A percentile compares a stretch with the other conserved stretches of the same genome.
phyloP scores from a whole-genome alignment of 2,329 filamentous ascomycete species.

The Lecanicillium sp. region DNA sequence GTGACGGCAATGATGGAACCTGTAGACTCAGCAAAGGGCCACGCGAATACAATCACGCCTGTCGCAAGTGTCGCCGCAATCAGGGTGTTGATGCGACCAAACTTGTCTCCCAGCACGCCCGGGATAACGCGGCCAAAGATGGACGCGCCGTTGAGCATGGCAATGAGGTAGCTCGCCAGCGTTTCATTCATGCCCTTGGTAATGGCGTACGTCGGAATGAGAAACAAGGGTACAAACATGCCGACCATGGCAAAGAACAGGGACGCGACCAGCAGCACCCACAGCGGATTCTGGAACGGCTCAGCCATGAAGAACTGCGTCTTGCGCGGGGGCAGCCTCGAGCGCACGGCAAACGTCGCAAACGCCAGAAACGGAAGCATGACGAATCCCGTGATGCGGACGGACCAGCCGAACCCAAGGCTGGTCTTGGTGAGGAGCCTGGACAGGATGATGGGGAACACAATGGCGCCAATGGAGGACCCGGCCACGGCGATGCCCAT shows the following conservation, averaged over 20 bases:
- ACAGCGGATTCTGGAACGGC: slow-evolving; percentile 13
- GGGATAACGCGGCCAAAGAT: slow-evolving; percentile 71
- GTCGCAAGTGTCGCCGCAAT: slow-evolving; percentile 37
- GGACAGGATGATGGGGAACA: slow-evolving; percentile 46
- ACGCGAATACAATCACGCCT: slow-evolving; percentile 7
- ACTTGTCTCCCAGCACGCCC: slow-evolving; percentile 64
- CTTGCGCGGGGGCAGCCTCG: slow-evolving; percentile 42
- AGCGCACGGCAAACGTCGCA: slow-evolving; percentile 39
- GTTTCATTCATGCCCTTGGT: slow-evolving; percentile 17
- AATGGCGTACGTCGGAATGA: slow-evolving; percentile 65
- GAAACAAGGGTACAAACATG: slow-evolving; percentile 68
- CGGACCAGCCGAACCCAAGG: slow-evolving; percentile 41
- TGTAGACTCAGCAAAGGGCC: slow-evolving; percentile 7
- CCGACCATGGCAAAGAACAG: slow-evolving; percentile 54
- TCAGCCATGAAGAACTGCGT: slow-evolving; percentile 15
- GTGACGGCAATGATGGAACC: slow-evolving; percentile 22
- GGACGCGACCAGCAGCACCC: slow-evolving; percentile 46
- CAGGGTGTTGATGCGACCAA: slow-evolving; percentile 78
- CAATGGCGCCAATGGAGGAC: slow-evolving; percentile 60
- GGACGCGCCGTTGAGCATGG: slow-evolving; percentile 72
- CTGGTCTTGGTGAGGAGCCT: slow-evolving; percentile 34
- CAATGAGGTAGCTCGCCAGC: slow-evolving; percentile 61
- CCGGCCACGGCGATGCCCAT: slow-evolving; percentile 77
- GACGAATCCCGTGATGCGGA: slow-evolving; percentile 42
- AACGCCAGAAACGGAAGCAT: slow-evolving; percentile 38